phyloP scores from a whole-genome alignment of 441 rosid genomes.

The Aleurites moluccanus region DNA sequence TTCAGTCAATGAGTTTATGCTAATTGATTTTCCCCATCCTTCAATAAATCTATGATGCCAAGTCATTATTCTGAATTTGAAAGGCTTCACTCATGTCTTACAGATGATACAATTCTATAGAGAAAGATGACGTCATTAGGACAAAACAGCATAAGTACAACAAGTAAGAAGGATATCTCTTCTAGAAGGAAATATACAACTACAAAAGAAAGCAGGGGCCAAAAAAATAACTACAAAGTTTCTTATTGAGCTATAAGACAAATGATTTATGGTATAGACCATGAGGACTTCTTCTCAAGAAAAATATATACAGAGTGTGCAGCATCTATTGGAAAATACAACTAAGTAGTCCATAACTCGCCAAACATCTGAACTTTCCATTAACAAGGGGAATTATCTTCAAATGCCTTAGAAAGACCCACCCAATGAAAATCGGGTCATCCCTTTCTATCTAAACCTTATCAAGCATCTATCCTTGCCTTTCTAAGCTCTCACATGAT shows the following conservation, averaged over 20 bases:
- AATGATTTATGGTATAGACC: not conserved
- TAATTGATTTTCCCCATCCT: not conserved
- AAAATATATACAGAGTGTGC: not conserved
- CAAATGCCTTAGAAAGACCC: conserved; percentile 14
- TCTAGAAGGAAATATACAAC: not conserved
- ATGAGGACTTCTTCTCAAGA: not conserved
- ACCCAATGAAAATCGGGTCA: not conserved
- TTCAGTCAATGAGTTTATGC: not conserved
- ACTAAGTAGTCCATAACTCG: not conserved
- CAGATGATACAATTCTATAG: conserved; percentile 4
- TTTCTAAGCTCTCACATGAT: conserved; percentile 15
- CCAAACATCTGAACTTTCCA: not conserved
- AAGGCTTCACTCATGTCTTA: conserved; percentile 5
- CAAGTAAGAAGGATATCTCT: conserved; percentile 5
- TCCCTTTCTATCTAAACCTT: conserved; percentile 20
- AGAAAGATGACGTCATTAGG: conserved; percentile 12
- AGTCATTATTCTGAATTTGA: not conserved
- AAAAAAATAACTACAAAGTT: not conserved
- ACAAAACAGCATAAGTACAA: conserved; percentile 15
- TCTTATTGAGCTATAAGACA: not conserved
- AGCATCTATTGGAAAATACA: not conserved
- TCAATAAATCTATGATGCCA: not conserved
- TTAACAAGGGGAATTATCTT: conserved; percentile 9
- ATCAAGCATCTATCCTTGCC: conserved; percentile 18
- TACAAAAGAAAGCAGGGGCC: not conserved